A percentile compares a stretch with the other conserved stretches of the same genome.
Conservation (phyloP, 495 filamentous ascomycete genomes). For the Xeromyces bisporus region DNA sequence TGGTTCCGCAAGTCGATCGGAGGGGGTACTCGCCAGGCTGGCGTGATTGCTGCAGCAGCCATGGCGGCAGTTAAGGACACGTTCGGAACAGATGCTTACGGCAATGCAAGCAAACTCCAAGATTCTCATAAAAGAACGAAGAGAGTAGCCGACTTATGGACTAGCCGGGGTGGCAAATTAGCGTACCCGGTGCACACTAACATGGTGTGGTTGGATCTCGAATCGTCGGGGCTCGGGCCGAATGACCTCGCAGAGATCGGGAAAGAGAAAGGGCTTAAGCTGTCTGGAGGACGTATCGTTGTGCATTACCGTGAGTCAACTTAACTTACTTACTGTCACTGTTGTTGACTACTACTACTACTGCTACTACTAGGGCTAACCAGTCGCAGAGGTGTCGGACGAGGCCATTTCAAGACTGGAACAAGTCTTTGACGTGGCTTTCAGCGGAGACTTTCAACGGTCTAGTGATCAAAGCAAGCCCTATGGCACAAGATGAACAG, state of each 20-base stretch:
- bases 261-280: constrained; percentile 20
- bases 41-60: constrained; percentile 30
- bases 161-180: constrained; percentile 31
- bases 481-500: constrained; percentile 19
- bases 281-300: constrained; percentile 24
- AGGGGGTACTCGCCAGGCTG: constrained; percentile 61
- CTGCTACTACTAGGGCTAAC: too few species aligned
- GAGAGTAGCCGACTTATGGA: constrained; percentile 47
- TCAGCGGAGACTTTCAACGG: constrained; percentile 21
- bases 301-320: constrained; percentile 30
- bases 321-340: not conserved
- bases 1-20: constrained; percentile 77
- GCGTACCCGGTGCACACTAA: constrained; percentile 51
- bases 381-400: constrained; percentile 27
- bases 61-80: constrained; percentile 33
- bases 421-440: constrained; percentile 23
- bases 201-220: constrained; percentile 83
- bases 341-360: too few species aligned
- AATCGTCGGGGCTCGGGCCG: constrained; percentile 24
- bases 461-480: constrained; percentile 22
- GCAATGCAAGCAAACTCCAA: constrained; percentile 45
- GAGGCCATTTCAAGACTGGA: constrained; percentile 23
- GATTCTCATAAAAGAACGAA: constrained; percentile 48
- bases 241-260: constrained; percentile 27
- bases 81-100: constrained; percentile 44